These are phyloP conservation scores for Hirsutella minnesotensis DNA, from an alignment of 2,329 filamentous ascomycete species.

Conservation along the genomic window DNA sequence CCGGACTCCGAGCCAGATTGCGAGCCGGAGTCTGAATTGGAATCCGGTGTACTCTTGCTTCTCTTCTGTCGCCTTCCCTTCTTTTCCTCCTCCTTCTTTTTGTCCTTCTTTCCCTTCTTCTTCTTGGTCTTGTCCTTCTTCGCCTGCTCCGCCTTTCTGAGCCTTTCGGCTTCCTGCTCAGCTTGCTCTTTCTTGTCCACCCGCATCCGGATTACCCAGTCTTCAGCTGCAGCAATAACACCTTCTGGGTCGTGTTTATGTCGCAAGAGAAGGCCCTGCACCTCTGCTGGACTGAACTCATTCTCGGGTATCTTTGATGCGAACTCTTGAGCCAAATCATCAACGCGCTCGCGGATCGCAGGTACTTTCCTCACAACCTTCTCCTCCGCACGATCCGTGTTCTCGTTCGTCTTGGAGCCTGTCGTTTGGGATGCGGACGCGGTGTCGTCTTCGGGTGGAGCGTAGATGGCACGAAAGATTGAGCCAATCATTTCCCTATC, in stretches of 20 bases:
- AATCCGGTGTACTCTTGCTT: neutral
- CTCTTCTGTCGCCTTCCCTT: neutral
- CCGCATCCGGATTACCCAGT: slow-evolving; percentile 37
- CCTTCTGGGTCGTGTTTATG: slow-evolving; percentile 39
- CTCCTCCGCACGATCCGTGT: slow-evolving; percentile 12
- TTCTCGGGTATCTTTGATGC: slow-evolving; percentile 36
- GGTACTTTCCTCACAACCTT: slow-evolving; percentile 15
- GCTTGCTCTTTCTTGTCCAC: slow-evolving; percentile 34
- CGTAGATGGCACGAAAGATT: slow-evolving; percentile 48
- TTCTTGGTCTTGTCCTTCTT: slow-evolving; percentile 8
- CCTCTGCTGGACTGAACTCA: slow-evolving; percentile 48
- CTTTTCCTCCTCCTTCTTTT: neutral
- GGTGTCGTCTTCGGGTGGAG: slow-evolving; percentile 30
- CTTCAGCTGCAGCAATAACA: slow-evolving; percentile 32
- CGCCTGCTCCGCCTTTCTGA: slow-evolving; percentile 11
- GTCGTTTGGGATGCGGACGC: slow-evolving; percentile 1
- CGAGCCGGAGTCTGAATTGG: neutral
- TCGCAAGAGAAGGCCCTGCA: slow-evolving; percentile 46
- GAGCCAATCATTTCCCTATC: slow-evolving; percentile 38
- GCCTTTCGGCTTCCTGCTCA: slow-evolving; percentile 14
- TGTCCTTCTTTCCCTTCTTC: slow-evolving; percentile 9
- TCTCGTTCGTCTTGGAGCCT: neutral
- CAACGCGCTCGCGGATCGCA: slow-evolving; percentile 27
- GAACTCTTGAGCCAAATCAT: slow-evolving; percentile 35
- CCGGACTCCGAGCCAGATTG: no score